Conservation (phyloP, 306 rosid species). For the Canavalia ensiformis region DNA sequence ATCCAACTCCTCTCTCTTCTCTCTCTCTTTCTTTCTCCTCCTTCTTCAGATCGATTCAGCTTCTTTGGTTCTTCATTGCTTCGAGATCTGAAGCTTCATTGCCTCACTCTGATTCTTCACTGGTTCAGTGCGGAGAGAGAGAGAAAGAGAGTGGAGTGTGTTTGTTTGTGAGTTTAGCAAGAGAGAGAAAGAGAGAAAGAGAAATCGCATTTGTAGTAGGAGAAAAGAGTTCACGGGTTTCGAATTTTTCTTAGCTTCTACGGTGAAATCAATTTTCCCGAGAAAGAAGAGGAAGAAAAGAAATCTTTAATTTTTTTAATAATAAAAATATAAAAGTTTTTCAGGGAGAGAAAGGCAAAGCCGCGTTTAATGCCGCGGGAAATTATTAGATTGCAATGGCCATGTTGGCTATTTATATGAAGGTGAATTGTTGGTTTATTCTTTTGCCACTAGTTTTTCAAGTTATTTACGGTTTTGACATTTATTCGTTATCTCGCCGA, state of each 20-base stretch:
- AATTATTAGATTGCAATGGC: constrained; percentile 23
- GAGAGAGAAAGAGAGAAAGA: not conserved
- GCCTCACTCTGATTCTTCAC: constrained; percentile 11
- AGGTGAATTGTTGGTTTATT: not conserved
- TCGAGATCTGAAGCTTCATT: constrained; percentile 51
- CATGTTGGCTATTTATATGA: constrained; percentile 13
- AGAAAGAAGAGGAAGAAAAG: not conserved
- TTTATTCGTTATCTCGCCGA: constrained; percentile 33
- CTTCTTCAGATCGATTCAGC: not conserved
- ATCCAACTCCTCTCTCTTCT: constrained; percentile 17
- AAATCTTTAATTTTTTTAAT: not conserved
- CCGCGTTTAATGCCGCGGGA: constrained; percentile 86
- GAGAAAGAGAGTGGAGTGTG: not conserved
- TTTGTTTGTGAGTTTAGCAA: not conserved
- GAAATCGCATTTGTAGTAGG: constrained; percentile 8
- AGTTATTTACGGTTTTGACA: constrained; percentile 34
- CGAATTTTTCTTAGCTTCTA: constrained; percentile 20
- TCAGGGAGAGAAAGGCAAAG: constrained; percentile 42
- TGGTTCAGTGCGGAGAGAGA: not conserved
- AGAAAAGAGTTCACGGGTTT: constrained; percentile 44
- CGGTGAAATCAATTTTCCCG: constrained; percentile 30
- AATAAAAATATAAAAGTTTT: not conserved
- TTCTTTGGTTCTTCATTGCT: no score
- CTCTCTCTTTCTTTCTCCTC: not conserved
- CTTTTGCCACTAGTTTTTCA: not conserved